Base-by-base conservation (phyloP, 78 protist species). In the Pigoraptor vietnamica region DNA sequence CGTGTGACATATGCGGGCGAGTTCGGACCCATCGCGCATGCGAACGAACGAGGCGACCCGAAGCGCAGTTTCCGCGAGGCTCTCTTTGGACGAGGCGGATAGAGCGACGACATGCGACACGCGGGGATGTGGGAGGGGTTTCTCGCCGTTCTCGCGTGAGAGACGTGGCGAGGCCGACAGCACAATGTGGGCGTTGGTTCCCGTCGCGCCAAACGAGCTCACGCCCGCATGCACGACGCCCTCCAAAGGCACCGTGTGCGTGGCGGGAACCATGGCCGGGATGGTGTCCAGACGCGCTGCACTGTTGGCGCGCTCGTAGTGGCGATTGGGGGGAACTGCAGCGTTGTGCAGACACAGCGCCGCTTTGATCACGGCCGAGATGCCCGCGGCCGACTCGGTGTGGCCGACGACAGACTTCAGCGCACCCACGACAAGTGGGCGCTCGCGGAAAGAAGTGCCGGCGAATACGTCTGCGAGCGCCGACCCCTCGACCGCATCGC, bases 151-250 rank as follows among this genome's bases (percentile, higher is more conserved):
- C 67, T 21, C 67, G 67, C 14, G 67, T 48, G 67, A 6, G 67
- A 14, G 67, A 48, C 67, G 67, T 48, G n/a, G n/a, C n/a, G n/a
- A n/a, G n/a, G n/a, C n/a, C n/a, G n/a, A n/a, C n/a, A 91, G n/a
- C n/a, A 91, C 82, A 39, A 55, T 2, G 55, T 94, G 95, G 21
- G 88, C 95, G 79, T 94, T 94, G 36, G 95, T 92, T 0, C 95
- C 95, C 25, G 94, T 94, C 90, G 90, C 92, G 29, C 95, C 95
- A 39, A 92, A 92, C 33, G 92, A 23, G 23, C 39, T 37, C 40
- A 94, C 88, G 10, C 95, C 94, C 32, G 88, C 91, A 38, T 48
- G 14, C 67, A 55, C 2, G 67, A 1, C 93, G 87, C 21, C 79
- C 81, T 35, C n/a, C 83, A 2, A 25, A 1, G 21, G 35, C 83